Evolutionary conservation across 495 filamentous ascomycete species (phyloP), one percentile per base, ranked within the genome.

Genomic region (Hypoxylon fuscum): DNA sequence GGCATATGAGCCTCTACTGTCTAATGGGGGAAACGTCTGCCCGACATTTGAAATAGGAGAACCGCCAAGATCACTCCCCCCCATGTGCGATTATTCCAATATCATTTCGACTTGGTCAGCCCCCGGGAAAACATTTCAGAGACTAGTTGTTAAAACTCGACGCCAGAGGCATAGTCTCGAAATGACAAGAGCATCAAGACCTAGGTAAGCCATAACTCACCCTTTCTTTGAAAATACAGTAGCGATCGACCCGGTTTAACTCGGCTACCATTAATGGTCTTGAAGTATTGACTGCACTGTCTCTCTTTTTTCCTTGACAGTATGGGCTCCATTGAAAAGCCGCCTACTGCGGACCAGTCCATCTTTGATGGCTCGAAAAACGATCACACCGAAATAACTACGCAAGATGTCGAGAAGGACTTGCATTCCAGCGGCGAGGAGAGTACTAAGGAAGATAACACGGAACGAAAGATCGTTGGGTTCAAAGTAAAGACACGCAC

Each of bases 341-440:
- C 38, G 11, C 12, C 38, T 2, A 15, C 38, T 41, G 38, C 14
- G 5, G 38, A 7, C 3, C 38, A 41, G 38, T 41, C 38, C 38
- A 41, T 41, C 17, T 41, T 41, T 10, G 38, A 41, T 20, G 38
- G 38, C 12, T 14, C 38, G 11, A 41, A 41, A 20, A 14, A 18
- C 3, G 38, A 41, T 9, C n/a, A 41, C 4, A 18, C 38, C 15
- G 38, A 41, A 18, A 14, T 41, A 15, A 41, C 11, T 15, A 14
- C 38, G 6, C n/a, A 41, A 5, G 38, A 41, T 17, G 14, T 9
- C 5, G 38, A 41, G 38, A 41, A 41, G 38, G 38, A 41, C 10
- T 41, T 41, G 14, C 38, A 41, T 15, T 41, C 38, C 38, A 41
- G 38, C 38, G 38, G 38, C 14, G 38, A 41, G 38, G 38, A 41